phyloP scores from a whole-genome alignment of 495 filamentous ascomycete species.

The Choiromyces venosus region DNA sequence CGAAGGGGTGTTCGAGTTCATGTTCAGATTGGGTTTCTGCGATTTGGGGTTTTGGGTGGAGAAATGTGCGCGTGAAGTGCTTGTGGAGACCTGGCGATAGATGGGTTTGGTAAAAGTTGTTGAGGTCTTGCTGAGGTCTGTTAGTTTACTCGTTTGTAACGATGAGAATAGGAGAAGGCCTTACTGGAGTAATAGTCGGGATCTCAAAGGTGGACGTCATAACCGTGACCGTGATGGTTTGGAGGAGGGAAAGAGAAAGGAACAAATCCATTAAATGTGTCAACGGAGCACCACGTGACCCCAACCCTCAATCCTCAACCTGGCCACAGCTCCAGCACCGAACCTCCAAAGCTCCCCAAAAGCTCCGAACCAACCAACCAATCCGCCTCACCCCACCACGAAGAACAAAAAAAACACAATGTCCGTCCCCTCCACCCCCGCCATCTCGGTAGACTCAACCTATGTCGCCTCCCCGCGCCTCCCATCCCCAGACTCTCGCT shows the following conservation, averaged over 20 bases:
- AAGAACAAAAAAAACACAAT: slow-evolving; percentile 60
- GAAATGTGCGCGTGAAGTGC: slow-evolving; percentile 51
- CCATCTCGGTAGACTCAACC: slow-evolving; percentile 53
- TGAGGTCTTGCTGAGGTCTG: slow-evolving; percentile 60
- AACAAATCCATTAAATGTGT: not conserved
- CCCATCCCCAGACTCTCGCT: slow-evolving; percentile 43
- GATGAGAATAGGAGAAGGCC: not conserved
- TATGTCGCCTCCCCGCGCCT: slow-evolving; percentile 51
- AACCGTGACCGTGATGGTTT: not conserved
- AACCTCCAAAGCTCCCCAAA: not conserved
- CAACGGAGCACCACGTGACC: not conserved
- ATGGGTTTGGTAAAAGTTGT: slow-evolving; percentile 61
- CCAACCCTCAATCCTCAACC: not conserved
- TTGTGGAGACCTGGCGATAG: slow-evolving; percentile 49
- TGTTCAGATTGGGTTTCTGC: slow-evolving; percentile 1
- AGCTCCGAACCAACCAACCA: not conserved
- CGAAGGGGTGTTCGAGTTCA: slow-evolving; percentile 28
- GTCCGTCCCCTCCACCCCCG: slow-evolving; percentile 68
- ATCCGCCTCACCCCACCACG: slow-evolving; percentile 39
- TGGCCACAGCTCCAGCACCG: not conserved
- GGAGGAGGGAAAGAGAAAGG: not conserved
- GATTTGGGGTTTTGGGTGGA: slow-evolving; percentile 41
- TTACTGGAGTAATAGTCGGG: slow-evolving; percentile 30
- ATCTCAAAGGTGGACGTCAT: slow-evolving; percentile 28
- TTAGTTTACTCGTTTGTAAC: slow-evolving; percentile 25